A percentile compares a stretch with the other conserved stretches of the same genome.
Evolutionary conservation across 805 yeast species (phyloP).

Genomic region (Schwanniomyces polymorphus): DNA sequence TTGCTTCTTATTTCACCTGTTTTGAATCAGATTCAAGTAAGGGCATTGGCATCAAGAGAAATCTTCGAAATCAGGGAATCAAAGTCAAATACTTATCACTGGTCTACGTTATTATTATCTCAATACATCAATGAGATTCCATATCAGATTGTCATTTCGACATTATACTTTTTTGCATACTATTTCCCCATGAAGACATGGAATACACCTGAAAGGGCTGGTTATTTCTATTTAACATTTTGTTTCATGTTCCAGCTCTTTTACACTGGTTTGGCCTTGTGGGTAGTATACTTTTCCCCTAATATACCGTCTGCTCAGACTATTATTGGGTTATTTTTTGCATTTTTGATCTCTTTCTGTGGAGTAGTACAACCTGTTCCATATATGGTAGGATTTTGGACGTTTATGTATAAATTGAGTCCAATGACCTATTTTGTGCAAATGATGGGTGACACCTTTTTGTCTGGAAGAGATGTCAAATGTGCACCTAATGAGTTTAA

Average conservation of each 20-base stretch:
- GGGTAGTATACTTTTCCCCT: slow-evolving; percentile 56
- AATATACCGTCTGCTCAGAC: slow-evolving; percentile 68
- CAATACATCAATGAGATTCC: slow-evolving; percentile 62
- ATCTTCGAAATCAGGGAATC: slow-evolving; percentile 69
- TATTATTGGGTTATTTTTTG: slow-evolving; percentile 52
- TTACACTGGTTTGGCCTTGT: slow-evolving; percentile 31
- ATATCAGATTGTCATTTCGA: slow-evolving; percentile 35
- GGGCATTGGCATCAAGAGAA: slow-evolving; percentile 58
- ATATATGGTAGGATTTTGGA: slow-evolving; percentile 79
- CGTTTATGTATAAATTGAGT: slow-evolving; percentile 73
- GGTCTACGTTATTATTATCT: slow-evolving; percentile 59
- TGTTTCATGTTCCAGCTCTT: slow-evolving; percentile 27
- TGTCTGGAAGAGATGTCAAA: slow-evolving; percentile 48
- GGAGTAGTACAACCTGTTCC: slow-evolving; percentile 62
- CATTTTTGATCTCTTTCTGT: slow-evolving; percentile 62
- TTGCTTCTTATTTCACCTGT: slow-evolving; percentile 56
- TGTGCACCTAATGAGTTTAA: slow-evolving; percentile 27
- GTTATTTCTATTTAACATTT: slow-evolving; percentile 30
- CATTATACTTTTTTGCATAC: slow-evolving; percentile 37
- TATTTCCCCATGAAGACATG: slow-evolving; percentile 49
- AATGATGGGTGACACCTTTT: slow-evolving; percentile 45
- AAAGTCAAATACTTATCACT: slow-evolving; percentile 69
- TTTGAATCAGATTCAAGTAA: slow-evolving; percentile 61
- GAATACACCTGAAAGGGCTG: slow-evolving; percentile 40
- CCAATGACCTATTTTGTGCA: slow-evolving; percentile 72